Conservation (phyloP, 73 alveolate species). For the Uronychia binucleata region DNA sequence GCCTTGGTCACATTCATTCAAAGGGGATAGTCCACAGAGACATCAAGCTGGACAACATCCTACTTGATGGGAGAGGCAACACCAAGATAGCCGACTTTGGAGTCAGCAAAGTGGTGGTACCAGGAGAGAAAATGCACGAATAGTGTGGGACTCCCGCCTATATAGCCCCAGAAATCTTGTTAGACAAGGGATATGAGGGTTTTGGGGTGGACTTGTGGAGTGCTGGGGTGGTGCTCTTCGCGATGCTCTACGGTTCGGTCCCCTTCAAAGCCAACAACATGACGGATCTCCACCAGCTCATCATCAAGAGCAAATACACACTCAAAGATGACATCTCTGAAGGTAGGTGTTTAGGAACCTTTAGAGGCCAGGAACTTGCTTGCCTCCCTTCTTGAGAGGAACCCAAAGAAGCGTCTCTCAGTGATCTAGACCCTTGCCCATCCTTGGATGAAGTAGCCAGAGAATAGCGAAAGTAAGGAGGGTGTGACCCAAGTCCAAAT, state of each 20-base stretch:
- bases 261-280: slow-evolving; percentile 19
- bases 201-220: slow-evolving; percentile 41
- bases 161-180: slow-evolving; percentile 47
- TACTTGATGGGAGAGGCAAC: slow-evolving; percentile 60
- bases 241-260: slow-evolving; percentile 15
- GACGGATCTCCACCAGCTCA: slow-evolving; percentile 35
- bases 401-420: slow-evolving; percentile 74
- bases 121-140: slow-evolving; percentile 51
- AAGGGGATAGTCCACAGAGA: slow-evolving; percentile 71
- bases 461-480: background rate
- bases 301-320: slow-evolving; percentile 19
- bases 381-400: slow-evolving; percentile 52
- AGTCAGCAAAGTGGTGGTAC: slow-evolving; percentile 58
- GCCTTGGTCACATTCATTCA: slow-evolving; percentile 66
- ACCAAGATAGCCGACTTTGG: slow-evolving; percentile 73
- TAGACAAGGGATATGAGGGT: slow-evolving; percentile 41
- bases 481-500: background rate
- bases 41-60: slow-evolving; percentile 77
- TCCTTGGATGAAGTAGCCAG: slow-evolving; percentile 74
- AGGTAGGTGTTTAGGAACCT: slow-evolving; percentile 5
- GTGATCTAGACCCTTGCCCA: slow-evolving; percentile 67
- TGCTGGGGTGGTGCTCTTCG: slow-evolving; percentile 45
- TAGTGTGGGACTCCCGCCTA: slow-evolving; percentile 52
- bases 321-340: slow-evolving; percentile 45
- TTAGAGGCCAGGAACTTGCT: slow-evolving; percentile 15